Conservation (phyloP, 306 rosid genomes). For the Sophora flavescens region DNA sequence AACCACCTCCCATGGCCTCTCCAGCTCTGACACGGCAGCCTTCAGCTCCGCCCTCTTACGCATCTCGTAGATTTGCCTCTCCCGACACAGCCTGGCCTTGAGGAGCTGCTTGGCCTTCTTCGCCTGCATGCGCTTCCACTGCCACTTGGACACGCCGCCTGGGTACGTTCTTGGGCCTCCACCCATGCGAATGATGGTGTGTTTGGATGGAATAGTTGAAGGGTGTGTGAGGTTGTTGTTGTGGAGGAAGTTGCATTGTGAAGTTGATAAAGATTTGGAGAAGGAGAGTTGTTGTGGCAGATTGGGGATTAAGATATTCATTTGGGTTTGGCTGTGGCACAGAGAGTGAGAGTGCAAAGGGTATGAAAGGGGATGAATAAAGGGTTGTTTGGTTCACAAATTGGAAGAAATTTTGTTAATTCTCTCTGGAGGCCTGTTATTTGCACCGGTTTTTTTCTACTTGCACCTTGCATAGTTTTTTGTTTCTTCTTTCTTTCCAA, state of each 20-base stretch:
- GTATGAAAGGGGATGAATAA: too few species aligned
- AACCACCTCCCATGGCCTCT: slow-evolving; percentile 92
- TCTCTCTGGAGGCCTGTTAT: too few species aligned
- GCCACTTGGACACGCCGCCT: slow-evolving; percentile 97
- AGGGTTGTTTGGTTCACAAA: too few species aligned
- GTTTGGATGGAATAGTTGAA: not conserved
- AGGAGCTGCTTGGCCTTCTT: slow-evolving; percentile 86
- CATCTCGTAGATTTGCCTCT: slow-evolving; percentile 96
- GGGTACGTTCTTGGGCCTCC: slow-evolving; percentile 98
- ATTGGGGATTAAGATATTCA: slow-evolving; percentile 32
- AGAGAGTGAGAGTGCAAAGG: too few species aligned
- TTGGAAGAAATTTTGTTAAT: too few species aligned
- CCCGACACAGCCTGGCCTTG: slow-evolving; percentile 83
- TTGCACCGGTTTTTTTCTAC: too few species aligned
- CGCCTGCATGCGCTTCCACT: slow-evolving; percentile 96
- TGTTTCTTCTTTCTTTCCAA: too few species aligned
- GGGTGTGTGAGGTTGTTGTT: slow-evolving; percentile 4
- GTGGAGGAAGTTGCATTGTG: slow-evolving; percentile 10
- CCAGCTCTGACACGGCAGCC: slow-evolving; percentile 90
- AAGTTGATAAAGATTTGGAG: slow-evolving; percentile 23
- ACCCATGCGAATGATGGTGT: slow-evolving; percentile 83
- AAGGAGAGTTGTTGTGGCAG: slow-evolving; percentile 32
- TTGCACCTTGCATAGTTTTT: too few species aligned
- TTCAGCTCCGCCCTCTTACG: slow-evolving; percentile 91
- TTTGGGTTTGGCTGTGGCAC: not conserved